Conservation (phyloP, 306 rosid genomes). For the Corylus americana region DNA sequence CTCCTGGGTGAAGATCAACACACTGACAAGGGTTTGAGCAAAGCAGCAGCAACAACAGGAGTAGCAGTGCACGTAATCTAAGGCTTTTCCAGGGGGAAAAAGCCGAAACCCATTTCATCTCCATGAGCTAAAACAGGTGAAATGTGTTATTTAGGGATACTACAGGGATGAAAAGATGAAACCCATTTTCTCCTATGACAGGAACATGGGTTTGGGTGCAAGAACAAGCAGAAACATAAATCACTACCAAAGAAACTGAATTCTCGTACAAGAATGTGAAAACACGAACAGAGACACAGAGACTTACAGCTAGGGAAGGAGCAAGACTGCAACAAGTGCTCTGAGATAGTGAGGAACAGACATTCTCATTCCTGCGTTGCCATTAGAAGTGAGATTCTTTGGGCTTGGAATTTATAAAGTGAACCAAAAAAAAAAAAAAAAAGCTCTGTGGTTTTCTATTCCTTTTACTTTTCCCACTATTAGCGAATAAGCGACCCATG, state of each 20-base stretch:
- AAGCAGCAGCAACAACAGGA: constrained; percentile 41
- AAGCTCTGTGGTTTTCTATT: background rate
- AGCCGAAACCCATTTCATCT: constrained; percentile 31
- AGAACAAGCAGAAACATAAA: background rate
- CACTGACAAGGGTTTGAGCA: constrained; percentile 41
- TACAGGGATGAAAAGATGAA: constrained; percentile 11
- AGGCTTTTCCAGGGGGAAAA: constrained; percentile 24
- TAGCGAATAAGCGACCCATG: background rate
- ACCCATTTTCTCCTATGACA: constrained; percentile 23
- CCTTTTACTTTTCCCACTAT: background rate
- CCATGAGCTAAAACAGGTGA: constrained; percentile 38
- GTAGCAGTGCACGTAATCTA: constrained; percentile 33
- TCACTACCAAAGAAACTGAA: background rate
- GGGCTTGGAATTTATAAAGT: background rate
- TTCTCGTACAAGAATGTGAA: background rate
- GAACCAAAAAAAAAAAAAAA: background rate
- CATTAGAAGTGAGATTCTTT: background rate
- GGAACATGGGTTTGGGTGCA: background rate
- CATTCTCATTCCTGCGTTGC: constrained; percentile 3
- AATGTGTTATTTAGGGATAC: constrained; percentile 18
- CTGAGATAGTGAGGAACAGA: background rate
- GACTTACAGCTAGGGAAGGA: constrained; percentile 30
- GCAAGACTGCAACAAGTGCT: background rate
- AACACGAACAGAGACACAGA: background rate
- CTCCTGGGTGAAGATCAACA: constrained; percentile 61